These are phyloP conservation scores for Sporisorium reilianum DNA, from an alignment of 1,284 basidiomycete genomes.

Conservation along the genomic window DNA sequence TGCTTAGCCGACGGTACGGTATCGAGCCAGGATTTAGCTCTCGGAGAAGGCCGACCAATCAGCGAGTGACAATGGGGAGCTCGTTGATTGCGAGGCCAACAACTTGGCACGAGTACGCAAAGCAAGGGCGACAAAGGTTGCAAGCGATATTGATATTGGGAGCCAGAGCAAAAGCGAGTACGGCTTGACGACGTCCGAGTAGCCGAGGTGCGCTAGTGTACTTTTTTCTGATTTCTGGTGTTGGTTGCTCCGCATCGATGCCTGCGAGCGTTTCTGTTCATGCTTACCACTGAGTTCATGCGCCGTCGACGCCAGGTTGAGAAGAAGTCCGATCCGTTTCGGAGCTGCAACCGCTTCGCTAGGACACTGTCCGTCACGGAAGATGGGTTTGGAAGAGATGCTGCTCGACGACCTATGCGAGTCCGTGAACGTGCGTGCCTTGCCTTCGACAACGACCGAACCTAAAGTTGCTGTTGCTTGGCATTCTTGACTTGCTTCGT, in stretches of 20 bases:
- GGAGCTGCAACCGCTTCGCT: background rate
- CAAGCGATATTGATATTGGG: background rate
- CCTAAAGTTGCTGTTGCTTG: background rate
- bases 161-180: constrained; percentile 25
- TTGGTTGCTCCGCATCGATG: constrained; percentile 9
- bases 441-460: background rate
- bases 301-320: background rate
- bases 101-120: background rate
- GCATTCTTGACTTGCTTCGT: background rate
- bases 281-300: constrained; percentile 10
- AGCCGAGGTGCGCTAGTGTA: constrained; percentile 40
- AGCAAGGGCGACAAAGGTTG: too few relatives aligned
- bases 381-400: background rate
- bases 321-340: constrained; percentile 4
- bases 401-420: background rate
- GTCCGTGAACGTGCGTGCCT: constrained; percentile 5
- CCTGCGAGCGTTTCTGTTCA: background rate
- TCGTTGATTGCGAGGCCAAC: background rate
- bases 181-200: constrained; percentile 33
- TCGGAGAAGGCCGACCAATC: constrained; percentile 49
- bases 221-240: constrained; percentile 8
- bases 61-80: constrained; percentile 4
- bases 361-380: background rate
- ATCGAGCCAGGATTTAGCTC: constrained; percentile 1
- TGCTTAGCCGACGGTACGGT: constrained; percentile 27